Evolutionary conservation across 352 stramenopile species (phyloP), one percentile per base, ranked within the genome.

Genomic region (Pilasporangium apinafurcum): DNA sequence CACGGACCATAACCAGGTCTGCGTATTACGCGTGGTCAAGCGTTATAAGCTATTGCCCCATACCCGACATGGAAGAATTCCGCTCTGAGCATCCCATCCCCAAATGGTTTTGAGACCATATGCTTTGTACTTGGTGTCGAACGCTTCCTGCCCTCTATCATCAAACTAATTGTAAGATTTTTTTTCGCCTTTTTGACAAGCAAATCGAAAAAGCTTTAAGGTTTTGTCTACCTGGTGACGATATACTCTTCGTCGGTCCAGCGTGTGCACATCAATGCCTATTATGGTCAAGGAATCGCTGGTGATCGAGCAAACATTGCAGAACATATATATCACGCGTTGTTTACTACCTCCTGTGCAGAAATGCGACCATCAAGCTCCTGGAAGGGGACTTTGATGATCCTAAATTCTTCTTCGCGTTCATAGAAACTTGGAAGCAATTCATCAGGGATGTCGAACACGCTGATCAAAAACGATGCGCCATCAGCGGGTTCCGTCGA

Each of bases 71-170:
- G 92, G 89, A 20, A 83, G 68, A 32, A 97, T 83, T 24, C 82
- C 84, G 31, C 82, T 96, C 43, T 91, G 51, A 10, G 38, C 20
- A 26, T 64, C 48, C 83, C 85, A 96, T n/a, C 68, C 72, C 92
- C 89, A 98, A 54, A 98, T 97, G 8, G 67, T 96, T 18, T 95
- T 56, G 28, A 97, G 54, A 1, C 86, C 86, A 51, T 92, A 87
- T 10, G 65, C 46, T 31, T 69, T 74, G 65, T 96, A 98, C 45
- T 96, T 73, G 50, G 48, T 39, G 18, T 96, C 54, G 50, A 95
- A 97, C 8, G 56, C 68, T 6, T 83, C 52, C 42, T 94, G 54
- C 9, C 87, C 88, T 56, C 87, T 97, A 28, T 20, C 21, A n/a
- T n/a, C n/a, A n/a, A n/a, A n/a, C n/a, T n/a, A n/a, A n/a, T n/a